Conservation (phyloP, 2,329 filamentous ascomycete genomes). For the Colletotrichum cordylinicola region DNA sequence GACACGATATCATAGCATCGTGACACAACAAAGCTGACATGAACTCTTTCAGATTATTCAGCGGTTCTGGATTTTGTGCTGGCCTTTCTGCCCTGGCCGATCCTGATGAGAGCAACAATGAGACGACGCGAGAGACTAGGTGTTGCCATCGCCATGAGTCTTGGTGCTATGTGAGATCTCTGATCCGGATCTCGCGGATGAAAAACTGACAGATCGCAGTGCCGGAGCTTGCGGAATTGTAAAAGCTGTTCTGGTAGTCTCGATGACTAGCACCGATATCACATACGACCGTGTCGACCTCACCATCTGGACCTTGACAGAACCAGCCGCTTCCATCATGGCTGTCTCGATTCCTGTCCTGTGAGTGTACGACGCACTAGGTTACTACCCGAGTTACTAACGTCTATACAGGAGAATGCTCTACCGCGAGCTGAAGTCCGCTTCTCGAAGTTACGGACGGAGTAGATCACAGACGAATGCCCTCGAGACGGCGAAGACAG, state of each 20-base stretch:
- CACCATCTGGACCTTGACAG: slow-evolving; percentile 39
- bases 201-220: slow-evolving; percentile 14
- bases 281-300: slow-evolving; percentile 39
- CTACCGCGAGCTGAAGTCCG: slow-evolving; percentile 36
- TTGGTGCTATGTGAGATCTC: slow-evolving; percentile 35
- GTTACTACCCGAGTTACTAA: not conserved
- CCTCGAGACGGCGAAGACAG: slow-evolving; percentile 7
- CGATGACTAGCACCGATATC: slow-evolving; percentile 36
- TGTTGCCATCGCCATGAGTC: slow-evolving; percentile 39
- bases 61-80: slow-evolving; percentile 37
- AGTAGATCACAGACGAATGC: slow-evolving; percentile 24
- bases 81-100: slow-evolving; percentile 37
- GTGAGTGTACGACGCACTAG: slow-evolving; percentile 23
- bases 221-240: slow-evolving; percentile 37
- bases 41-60: slow-evolving; percentile 32
- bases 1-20: not conserved
- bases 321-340: slow-evolving; percentile 41
- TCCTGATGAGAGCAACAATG: slow-evolving; percentile 37
- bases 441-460: slow-evolving; percentile 30
- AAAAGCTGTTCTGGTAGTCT: slow-evolving; percentile 35
- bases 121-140: slow-evolving; percentile 36
- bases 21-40: not conserved
- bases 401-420: slow-evolving; percentile 34
- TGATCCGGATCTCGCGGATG: not conserved
- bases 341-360: slow-evolving; percentile 38